Evolutionary conservation across 2,329 filamentous ascomycete genomes (phyloP).

Genomic region (Colletotrichum musae): DNA sequence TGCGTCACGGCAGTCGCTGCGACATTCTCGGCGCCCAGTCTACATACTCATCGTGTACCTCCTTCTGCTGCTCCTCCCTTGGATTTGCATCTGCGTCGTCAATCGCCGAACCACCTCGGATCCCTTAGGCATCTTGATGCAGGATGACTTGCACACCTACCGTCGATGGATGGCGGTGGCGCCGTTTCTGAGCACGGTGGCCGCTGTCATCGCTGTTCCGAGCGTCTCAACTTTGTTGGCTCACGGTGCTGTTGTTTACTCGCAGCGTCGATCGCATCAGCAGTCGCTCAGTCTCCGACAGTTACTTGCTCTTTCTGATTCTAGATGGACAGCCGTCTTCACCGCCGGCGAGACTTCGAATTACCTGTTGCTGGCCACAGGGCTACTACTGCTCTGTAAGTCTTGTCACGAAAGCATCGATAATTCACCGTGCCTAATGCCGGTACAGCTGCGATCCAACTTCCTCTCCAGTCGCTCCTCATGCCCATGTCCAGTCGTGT

Average conservation of each 20-base stretch:
- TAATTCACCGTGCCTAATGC: not conserved
- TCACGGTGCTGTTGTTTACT: constrained; percentile 37
- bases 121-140: constrained; percentile 27
- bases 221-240: constrained; percentile 37
- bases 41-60: constrained; percentile 36
- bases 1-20: constrained; percentile 34
- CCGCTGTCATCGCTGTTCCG: constrained; percentile 37
- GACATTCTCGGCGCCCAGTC: constrained; percentile 30
- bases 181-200: constrained; percentile 30
- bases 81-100: constrained; percentile 34
- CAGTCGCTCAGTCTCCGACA: constrained; percentile 37
- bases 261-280: constrained; percentile 27
- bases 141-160: constrained; percentile 31
- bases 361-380: constrained; percentile 31
- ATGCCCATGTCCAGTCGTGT: constrained; percentile 30
- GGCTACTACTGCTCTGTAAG: constrained; percentile 28
- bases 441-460: constrained; percentile 24
- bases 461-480: constrained; percentile 33
- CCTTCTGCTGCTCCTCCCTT: constrained; percentile 32
- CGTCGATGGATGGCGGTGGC: constrained; percentile 29
- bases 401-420: not conserved
- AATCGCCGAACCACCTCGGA: constrained; percentile 27
- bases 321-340: constrained; percentile 36
- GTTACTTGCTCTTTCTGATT: constrained; percentile 35
- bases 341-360: constrained; percentile 21